These are phyloP conservation scores for Hortiboletus campestris DNA, from an alignment of 768 basidiomycete species.

Conservation along the genomic window DNA sequence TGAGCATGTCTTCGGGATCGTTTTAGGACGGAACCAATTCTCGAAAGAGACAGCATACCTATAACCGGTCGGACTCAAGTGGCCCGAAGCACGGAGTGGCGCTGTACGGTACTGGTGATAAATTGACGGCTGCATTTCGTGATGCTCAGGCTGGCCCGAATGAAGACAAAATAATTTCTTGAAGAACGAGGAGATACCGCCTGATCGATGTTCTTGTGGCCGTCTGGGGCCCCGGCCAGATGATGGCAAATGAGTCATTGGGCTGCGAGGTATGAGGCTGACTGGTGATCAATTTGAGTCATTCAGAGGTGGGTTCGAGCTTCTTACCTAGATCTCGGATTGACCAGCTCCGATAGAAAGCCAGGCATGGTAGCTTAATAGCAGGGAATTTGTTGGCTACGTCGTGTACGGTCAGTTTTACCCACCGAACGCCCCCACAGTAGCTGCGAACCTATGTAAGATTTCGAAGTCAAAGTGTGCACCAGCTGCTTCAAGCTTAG, in stretches of 20 bases:
- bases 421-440: background rate
- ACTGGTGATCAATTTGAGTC: background rate
- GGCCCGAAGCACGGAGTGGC: background rate
- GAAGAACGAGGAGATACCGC: background rate
- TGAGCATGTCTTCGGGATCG: conserved; percentile 1
- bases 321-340: background rate
- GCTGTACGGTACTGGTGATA: too few relatives aligned
- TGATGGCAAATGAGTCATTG: background rate
- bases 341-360: background rate
- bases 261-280: conserved; percentile 1
- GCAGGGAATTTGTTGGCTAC: background rate
- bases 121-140: too few relatives aligned
- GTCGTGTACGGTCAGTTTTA: background rate
- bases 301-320: background rate
- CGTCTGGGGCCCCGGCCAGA: background rate
- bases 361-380: background rate
- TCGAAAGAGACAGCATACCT: too few relatives aligned
- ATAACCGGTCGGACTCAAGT: background rate
- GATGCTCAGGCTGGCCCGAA: background rate
- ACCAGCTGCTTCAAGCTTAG: too few relatives aligned
- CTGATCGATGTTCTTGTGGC: background rate
- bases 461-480: too few relatives aligned
- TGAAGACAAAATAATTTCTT: background rate
- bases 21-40: background rate
- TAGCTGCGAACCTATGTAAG: background rate